Percentiles rank a stretch among this genome's conserved stretches.
Conservation (phyloP, 176 grass and related monocot species). For the Bolboschoenus planiculmis region DNA sequence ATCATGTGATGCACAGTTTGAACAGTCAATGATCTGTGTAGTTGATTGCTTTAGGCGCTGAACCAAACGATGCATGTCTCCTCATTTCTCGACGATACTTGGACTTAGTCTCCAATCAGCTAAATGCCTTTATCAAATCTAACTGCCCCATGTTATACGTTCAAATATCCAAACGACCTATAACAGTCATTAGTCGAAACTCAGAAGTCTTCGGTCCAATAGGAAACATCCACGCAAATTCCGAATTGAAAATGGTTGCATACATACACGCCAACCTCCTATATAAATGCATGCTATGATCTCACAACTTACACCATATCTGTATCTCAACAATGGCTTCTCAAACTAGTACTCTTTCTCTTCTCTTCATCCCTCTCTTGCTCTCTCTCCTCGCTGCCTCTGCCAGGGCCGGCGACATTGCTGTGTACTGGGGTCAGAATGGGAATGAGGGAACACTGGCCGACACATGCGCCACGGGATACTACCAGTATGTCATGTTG, state of each 20-base stretch:
- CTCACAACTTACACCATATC: not conserved
- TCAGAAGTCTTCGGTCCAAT: not conserved
- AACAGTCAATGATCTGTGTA: too few species aligned
- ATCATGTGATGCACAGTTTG: too few species aligned
- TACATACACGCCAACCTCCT: not conserved
- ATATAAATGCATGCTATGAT: not conserved
- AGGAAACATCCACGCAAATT: not conserved
- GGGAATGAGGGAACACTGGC: constrained; percentile 21
- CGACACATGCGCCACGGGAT: constrained; percentile 12
- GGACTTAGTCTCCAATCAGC: not conserved
- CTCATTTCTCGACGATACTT: not conserved
- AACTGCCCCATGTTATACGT: too few species aligned
- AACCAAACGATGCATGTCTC: too few species aligned
- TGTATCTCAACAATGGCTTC: constrained; percentile 12
- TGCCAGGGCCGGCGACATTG: not conserved
- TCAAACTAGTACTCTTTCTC: not conserved
- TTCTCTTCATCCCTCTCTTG: constrained; percentile 11
- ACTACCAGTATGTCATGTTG: constrained; percentile 25
- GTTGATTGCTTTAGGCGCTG: too few species aligned
- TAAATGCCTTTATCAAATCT: not conserved
- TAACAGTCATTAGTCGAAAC: not conserved
- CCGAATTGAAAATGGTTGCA: not conserved
- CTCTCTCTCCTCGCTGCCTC: constrained; percentile 10
- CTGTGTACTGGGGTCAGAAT: constrained; percentile 42
- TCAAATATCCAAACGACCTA: too few species aligned